Evolutionary conservation across 352 stramenopile genomes (phyloP).

Genomic region (Globisporangium canariense): DNA sequence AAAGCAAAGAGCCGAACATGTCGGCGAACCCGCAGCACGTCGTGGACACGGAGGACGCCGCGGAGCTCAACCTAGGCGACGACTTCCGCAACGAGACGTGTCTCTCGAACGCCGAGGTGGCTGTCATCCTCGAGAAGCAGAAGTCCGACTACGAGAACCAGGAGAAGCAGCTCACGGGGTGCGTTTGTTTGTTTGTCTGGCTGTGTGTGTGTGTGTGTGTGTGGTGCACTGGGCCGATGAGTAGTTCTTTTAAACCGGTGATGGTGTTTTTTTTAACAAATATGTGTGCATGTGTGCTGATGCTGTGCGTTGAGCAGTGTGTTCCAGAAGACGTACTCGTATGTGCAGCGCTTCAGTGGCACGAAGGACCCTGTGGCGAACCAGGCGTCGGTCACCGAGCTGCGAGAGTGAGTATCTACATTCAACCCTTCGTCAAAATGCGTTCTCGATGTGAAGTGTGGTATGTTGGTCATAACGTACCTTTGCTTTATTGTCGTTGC

Average conservation of each 20-base stretch:
- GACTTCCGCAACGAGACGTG: conserved; percentile 89
- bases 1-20: conserved; percentile 19
- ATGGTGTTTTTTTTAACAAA: not conserved
- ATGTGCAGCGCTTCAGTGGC: conserved; percentile 88
- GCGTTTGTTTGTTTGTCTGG: not conserved
- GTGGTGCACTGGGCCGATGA: not conserved
- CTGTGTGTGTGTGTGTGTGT: not conserved
- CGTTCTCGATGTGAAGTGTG: not conserved
- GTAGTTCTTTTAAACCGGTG: conserved; percentile 2
- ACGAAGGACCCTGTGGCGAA: conserved; percentile 91
- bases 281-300: not conserved
- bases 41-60: conserved; percentile 88
- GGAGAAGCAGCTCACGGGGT: conserved; percentile 88
- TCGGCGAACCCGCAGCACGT: conserved; percentile 84
- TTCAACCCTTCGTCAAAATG: too few relatives aligned
- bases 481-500: not conserved
- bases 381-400: conserved; percentile 85
- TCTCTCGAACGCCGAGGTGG: conserved; percentile 87
- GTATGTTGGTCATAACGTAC: not conserved
- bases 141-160: conserved; percentile 90
- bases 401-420: conserved; percentile 65
- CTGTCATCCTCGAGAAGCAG: conserved; percentile 89
- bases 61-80: conserved; percentile 85
- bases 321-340: conserved; percentile 91
- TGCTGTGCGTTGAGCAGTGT: conserved; percentile 38